These are phyloP conservation scores for Coemansia brasiliensis DNA, from an alignment of 192 early-diverging fungal species.

Conservation along the genomic window DNA sequence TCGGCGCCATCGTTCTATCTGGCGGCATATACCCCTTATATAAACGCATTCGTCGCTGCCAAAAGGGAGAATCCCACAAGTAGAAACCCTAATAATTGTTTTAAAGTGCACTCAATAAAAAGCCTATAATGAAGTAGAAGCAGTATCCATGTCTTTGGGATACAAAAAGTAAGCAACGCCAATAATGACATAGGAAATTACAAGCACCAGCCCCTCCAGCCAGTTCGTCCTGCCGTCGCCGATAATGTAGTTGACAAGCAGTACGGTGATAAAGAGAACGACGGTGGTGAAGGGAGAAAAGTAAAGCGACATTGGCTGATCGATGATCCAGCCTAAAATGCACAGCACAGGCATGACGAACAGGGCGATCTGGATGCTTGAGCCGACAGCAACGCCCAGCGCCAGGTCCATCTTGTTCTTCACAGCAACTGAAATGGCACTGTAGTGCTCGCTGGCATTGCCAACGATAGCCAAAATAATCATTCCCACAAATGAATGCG, in stretches of 20 bases:
- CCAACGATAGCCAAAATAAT: slow-evolving; percentile 90
- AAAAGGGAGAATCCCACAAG: slow-evolving; percentile 8
- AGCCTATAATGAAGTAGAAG: slow-evolving; percentile 4
- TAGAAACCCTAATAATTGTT: too few species aligned
- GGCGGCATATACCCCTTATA: slow-evolving; percentile 29
- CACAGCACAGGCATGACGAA: slow-evolving; percentile 70
- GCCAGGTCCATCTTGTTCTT: slow-evolving; percentile 93
- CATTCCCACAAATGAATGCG: slow-evolving; percentile 86
- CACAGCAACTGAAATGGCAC: slow-evolving; percentile 75
- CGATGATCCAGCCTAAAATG: slow-evolving; percentile 84
- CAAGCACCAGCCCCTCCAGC: slow-evolving; percentile 84
- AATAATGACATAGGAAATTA: slow-evolving; percentile 83
- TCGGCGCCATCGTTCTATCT: slow-evolving; percentile 13
- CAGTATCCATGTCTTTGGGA: slow-evolving; percentile 50
- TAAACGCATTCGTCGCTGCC: slow-evolving; percentile 33
- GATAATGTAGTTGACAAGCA: slow-evolving; percentile 79
- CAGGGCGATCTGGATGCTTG: slow-evolving; percentile 86
- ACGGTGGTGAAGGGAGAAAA: slow-evolving; percentile 83
- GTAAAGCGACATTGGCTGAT: slow-evolving; percentile 74
- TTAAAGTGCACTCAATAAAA: too few species aligned
- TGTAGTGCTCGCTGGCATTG: slow-evolving; percentile 87
- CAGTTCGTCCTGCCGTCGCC: slow-evolving; percentile 89
- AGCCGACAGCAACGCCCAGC: slow-evolving; percentile 85
- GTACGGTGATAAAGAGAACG: slow-evolving; percentile 75
- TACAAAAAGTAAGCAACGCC: slow-evolving; percentile 80